These are phyloP conservation scores for Aureobasidium musti DNA, from an alignment of 2,329 filamentous ascomycete species.

Conservation along the genomic window DNA sequence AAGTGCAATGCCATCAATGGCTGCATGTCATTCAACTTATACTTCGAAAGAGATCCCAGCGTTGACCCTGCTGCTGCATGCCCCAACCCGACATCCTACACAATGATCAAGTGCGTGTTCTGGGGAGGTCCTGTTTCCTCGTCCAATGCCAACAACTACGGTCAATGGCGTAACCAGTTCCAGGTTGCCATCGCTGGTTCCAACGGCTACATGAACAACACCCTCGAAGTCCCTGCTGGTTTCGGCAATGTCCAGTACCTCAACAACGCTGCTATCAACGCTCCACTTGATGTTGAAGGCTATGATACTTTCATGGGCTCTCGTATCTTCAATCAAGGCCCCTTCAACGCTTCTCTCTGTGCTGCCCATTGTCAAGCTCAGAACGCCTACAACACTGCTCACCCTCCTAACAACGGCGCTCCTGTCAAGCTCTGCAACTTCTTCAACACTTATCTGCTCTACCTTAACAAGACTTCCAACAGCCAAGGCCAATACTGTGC, in stretches of 20 bases:
- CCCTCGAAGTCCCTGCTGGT: conserved; percentile 29
- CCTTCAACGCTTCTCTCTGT: conserved; percentile 41
- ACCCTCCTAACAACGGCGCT: conserved; percentile 30
- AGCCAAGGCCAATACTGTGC: conserved; percentile 28
- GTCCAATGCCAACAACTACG: conserved; percentile 29
- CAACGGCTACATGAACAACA: conserved; percentile 30
- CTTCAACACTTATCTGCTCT: conserved; percentile 27
- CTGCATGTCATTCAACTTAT: conserved; percentile 32
- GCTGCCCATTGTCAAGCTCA: conserved; percentile 35
- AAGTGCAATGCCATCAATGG: conserved; percentile 30
- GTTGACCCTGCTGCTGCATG: conserved; percentile 30
- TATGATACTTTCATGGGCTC: conserved; percentile 37
- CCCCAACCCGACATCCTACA: conserved; percentile 28
- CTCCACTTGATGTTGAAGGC: conserved; percentile 36
- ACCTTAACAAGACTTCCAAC: conserved; percentile 30
- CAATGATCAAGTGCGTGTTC: conserved; percentile 34
- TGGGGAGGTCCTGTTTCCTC: conserved; percentile 30
- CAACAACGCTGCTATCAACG: conserved; percentile 36
- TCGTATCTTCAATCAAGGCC: conserved; percentile 38
- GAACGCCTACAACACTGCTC: conserved; percentile 32
- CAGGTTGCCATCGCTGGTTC: conserved; percentile 31
- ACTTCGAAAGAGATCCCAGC: conserved; percentile 33
- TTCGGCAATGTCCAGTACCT: conserved; percentile 32
- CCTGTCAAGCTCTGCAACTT: conserved; percentile 21
- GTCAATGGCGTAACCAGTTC: conserved; percentile 30